Evolutionary conservation across 495 filamentous ascomycete genomes (phyloP).

Genomic region (Penicillium nucicola): DNA sequence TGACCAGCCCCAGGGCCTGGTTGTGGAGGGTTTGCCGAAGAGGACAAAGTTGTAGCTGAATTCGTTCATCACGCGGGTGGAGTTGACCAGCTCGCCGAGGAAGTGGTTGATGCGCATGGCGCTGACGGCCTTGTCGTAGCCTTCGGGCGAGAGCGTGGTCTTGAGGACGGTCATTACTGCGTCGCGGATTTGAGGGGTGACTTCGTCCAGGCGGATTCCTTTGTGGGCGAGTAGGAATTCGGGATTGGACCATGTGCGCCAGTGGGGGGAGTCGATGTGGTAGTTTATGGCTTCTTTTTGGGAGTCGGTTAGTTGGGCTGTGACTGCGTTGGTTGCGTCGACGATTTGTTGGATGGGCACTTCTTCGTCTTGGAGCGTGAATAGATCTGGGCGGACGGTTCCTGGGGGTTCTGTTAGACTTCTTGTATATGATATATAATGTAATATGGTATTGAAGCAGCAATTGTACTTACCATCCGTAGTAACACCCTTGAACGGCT

Average conservation of each 20-base stretch:
- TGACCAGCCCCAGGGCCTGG: conserved; percentile 64
- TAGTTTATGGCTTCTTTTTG: conserved; percentile 49
- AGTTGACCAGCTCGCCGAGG: conserved; percentile 64
- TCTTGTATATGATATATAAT: conserved; percentile 5
- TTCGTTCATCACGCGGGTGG: conserved; percentile 64
- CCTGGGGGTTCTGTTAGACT: conserved; percentile 31
- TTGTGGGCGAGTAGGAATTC: conserved; percentile 63
- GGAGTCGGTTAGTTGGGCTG: conserved; percentile 39
- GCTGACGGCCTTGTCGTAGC: conserved; percentile 65
- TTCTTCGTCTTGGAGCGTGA: conserved; percentile 58
- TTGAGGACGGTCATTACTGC: conserved; percentile 53
- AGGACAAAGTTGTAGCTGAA: conserved; percentile 72
- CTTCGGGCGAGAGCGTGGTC: conserved; percentile 59
- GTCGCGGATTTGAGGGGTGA: conserved; percentile 36
- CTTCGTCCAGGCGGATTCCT: conserved; percentile 64
- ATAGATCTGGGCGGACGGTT: conserved; percentile 52
- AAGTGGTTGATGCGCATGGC: conserved; percentile 79
- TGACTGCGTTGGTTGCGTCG: conserved; percentile 39
- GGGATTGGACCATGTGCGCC: conserved; percentile 74
- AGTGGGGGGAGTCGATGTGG: conserved; percentile 67
- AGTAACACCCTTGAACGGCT: conserved; percentile 71
- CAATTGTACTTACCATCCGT: conserved; percentile 52
- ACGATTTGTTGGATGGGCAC: conserved; percentile 56
- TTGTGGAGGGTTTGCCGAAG: conserved; percentile 51
- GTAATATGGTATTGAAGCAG: background rate